phyloP scores from a whole-genome alignment of 2,329 filamentous ascomycete genomes.

The Sclerotinia trifoliorum region DNA sequence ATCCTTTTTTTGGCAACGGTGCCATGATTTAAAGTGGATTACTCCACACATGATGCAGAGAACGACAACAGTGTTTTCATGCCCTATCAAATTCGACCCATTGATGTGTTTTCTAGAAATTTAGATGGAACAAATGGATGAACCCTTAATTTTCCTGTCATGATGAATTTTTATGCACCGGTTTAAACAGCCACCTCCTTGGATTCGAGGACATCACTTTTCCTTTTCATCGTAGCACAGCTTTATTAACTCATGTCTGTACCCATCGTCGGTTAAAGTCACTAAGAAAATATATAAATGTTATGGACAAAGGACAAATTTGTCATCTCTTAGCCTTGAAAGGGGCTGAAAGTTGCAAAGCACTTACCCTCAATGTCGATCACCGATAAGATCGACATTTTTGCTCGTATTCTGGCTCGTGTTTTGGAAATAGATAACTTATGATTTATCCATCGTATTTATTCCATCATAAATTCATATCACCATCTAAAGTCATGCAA shows the following conservation, averaged over 20 bases:
- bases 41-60: background rate
- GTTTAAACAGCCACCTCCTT: background rate
- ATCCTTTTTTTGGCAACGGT: too few species aligned
- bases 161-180: background rate
- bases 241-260: background rate
- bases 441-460: background rate
- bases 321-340: background rate
- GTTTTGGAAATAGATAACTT: background rate
- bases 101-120: slow-evolving; percentile 4
- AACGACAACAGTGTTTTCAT: background rate
- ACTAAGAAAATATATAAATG: background rate
- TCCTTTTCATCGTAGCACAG: background rate
- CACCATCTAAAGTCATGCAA: background rate
- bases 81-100: background rate
- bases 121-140: background rate
- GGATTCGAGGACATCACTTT: background rate
- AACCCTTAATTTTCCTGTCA: background rate
- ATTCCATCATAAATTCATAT: background rate
- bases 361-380: background rate
- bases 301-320: background rate
- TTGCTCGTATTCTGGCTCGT: background rate
- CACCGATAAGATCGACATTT: background rate
- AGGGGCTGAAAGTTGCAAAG: background rate
- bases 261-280: background rate
- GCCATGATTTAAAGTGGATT: slow-evolving; percentile 2